A percentile compares a stretch with the other conserved stretches of the same genome.
Conservation (phyloP, 345 rosid species). For the Eucalyptus marginata region DNA sequence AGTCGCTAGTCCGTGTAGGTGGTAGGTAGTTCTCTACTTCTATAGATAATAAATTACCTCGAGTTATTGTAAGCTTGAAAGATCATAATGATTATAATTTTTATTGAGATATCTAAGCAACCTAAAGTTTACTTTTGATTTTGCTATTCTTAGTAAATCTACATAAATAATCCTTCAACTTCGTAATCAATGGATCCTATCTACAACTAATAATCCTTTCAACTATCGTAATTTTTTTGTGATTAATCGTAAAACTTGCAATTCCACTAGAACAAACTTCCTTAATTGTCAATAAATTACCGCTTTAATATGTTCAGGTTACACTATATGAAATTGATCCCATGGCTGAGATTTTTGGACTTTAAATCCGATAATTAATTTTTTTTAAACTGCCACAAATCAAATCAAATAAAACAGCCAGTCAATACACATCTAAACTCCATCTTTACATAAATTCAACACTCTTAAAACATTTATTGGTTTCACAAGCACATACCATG, state of each 20-base stretch:
- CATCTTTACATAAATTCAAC: neutral
- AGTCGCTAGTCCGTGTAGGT: accelerated
- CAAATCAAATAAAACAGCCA: neutral
- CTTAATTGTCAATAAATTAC: neutral
- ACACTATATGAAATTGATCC: neutral
- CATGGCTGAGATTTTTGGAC: neutral
- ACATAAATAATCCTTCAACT: neutral
- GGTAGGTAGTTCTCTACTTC: neutral
- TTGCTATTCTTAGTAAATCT: neutral
- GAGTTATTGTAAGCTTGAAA: accelerated
- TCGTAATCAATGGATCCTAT: neutral
- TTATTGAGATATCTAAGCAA: neutral
- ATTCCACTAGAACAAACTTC: neutral
- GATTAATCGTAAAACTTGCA: neutral
- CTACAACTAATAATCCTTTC: neutral
- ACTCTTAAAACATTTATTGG: too few species aligned
- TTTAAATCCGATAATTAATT: neutral
- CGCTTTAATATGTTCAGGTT: neutral
- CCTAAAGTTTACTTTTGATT: neutral
- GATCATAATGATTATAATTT: neutral
- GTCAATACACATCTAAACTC: neutral
- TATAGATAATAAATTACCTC: neutral
- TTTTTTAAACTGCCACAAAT: too few species aligned
- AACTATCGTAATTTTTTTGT: accelerated
- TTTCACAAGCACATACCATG: too few species aligned